A percentile compares a stretch with the other conserved stretches of the same genome.
Evolutionary conservation across 2,329 filamentous ascomycete species (phyloP).

Genomic region (Cladosporium sp.): DNA sequence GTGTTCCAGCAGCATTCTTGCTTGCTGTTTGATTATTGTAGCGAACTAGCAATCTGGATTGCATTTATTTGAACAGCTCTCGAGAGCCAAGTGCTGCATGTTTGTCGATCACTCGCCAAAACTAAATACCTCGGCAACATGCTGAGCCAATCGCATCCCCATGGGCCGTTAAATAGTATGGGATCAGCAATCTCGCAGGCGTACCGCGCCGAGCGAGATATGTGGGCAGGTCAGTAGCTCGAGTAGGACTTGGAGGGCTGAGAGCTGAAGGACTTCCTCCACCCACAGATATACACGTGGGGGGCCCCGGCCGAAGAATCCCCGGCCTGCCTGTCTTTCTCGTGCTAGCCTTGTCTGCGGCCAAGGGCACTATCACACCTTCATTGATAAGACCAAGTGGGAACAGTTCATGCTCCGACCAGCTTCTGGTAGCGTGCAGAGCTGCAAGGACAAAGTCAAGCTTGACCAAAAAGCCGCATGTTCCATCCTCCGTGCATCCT

Average conservation of each 20-base stretch:
- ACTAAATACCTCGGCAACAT: slow-evolving; percentile 1
- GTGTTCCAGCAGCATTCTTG: slow-evolving; percentile 3
- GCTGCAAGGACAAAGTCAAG: too few relatives aligned
- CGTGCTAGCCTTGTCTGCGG: not conserved
- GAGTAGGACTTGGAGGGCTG: not conserved
- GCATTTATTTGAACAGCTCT: slow-evolving; percentile 7
- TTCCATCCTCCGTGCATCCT: too few relatives aligned
- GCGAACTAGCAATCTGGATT: not conserved
- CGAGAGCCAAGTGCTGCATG: slow-evolving; percentile 3
- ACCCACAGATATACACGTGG: slow-evolving; percentile 7
- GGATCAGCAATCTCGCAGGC: slow-evolving; percentile 7
- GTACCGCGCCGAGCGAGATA: not conserved
- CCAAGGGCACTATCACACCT: too few relatives aligned
- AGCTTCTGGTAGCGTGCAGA: too few relatives aligned
- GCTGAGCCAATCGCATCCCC: not conserved
- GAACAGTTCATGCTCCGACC: too few relatives aligned
- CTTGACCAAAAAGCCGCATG: too few relatives aligned
- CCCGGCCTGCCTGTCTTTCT: not conserved
- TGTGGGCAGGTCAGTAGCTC: not conserved
- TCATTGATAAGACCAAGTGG: too few relatives aligned
- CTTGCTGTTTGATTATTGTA: slow-evolving; percentile 1
- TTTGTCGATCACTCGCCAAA: not conserved
- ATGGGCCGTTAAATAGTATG: not conserved
- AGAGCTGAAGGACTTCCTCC: not conserved
- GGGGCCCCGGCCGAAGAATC: not conserved